These are phyloP conservation scores for Parathielavia hyrcaniae DNA, from an alignment of 495 filamentous ascomycete genomes.

Conservation along the genomic window DNA sequence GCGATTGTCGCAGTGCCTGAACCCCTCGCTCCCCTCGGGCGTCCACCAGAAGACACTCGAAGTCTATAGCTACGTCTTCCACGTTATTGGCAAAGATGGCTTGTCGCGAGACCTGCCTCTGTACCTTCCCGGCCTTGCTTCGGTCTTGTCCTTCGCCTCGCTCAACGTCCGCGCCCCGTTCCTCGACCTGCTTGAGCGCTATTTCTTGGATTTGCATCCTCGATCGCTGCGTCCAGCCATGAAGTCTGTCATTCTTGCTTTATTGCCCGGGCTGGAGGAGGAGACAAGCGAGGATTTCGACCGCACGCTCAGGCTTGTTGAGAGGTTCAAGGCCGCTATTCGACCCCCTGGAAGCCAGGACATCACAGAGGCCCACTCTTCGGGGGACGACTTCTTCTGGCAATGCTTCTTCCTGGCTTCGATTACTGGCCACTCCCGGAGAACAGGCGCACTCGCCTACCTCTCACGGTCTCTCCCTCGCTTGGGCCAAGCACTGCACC, in stretches of 20 bases:
- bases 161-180: conserved; percentile 79
- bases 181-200: conserved; percentile 73
- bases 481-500: conserved; percentile 45
- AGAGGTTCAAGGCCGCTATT: conserved; percentile 66
- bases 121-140: conserved; percentile 82
- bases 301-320: conserved; percentile 68
- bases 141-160: conserved; percentile 88
- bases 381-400: conserved; percentile 88
- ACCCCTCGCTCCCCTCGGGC: conserved; percentile 85
- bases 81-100: conserved; percentile 64
- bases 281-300: conserved; percentile 97
- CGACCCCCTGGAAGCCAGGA: conserved; percentile 43
- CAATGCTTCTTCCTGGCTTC: conserved; percentile 93
- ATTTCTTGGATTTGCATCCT: conserved; percentile 65
- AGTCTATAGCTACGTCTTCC: conserved; percentile 85
- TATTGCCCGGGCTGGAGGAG: conserved; percentile 89
- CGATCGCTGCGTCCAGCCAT: conserved; percentile 73
- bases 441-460: conserved; percentile 82
- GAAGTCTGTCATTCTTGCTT: conserved; percentile 76
- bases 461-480: conserved; percentile 72
- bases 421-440: conserved; percentile 77
- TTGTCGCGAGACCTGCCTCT: conserved; percentile 74
- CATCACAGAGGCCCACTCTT: conserved; percentile 47
- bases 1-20: conserved; percentile 88
- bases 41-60: conserved; percentile 98